These are phyloP conservation scores for Rhodotorula graminis DNA, from an alignment of 768 basidiomycete genomes.

Conservation along the genomic window DNA sequence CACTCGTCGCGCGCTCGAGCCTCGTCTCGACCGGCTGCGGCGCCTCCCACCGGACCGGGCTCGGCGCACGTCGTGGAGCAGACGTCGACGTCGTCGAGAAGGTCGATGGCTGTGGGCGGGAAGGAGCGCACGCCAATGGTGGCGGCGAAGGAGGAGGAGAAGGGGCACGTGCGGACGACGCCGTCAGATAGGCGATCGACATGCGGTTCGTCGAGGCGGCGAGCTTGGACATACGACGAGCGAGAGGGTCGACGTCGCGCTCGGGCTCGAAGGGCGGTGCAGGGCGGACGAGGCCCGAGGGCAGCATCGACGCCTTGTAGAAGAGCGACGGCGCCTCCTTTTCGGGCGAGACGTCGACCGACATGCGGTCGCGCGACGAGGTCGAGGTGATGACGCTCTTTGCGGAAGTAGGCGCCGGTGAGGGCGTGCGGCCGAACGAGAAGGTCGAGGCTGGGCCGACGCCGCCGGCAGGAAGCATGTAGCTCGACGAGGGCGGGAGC, in stretches of 20 bases:
- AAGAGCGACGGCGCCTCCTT: no score
- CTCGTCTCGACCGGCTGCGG: neutral
- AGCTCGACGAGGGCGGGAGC: conserved; percentile 1
- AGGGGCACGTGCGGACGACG: neutral
- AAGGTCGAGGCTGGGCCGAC: neutral
- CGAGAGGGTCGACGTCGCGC: neutral
- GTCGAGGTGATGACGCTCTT: no score
- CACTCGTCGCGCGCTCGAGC: neutral
- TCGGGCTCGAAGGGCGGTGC: neutral
- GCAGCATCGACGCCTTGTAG: no score
- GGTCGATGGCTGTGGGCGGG: no score
- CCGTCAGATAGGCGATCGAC: conserved; percentile 14
- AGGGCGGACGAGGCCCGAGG: neutral
- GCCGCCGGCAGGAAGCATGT: neutral
- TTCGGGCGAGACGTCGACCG: no score
- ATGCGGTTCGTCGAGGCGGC: conserved; percentile 3
- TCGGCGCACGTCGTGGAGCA: neutral
- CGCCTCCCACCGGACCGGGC: neutral
- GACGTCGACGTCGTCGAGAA: no score
- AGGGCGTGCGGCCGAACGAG: neutral
- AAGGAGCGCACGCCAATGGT: no score
- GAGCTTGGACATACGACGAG: neutral
- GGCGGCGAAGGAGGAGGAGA: no score
- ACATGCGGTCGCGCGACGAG: no score
- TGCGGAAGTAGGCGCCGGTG: neutral